Base-by-base conservation (phyloP, 1,139 yeast species). In the Protomyces arabidopsidicola region DNA sequence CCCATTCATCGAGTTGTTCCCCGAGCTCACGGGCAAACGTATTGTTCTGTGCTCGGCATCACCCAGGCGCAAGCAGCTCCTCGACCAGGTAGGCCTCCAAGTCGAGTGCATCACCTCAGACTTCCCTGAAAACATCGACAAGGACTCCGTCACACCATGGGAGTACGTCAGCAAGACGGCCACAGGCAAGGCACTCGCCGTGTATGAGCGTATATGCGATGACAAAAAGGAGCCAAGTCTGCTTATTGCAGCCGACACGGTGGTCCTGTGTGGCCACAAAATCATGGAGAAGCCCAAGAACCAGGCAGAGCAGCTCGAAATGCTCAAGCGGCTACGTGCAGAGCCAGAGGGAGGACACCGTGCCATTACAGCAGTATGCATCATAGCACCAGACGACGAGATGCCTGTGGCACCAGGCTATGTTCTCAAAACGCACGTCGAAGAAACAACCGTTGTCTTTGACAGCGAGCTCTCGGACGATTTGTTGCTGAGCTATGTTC, bases 11-110 rank as follows among this genome's bases (percentile, higher is more conserved):
- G 24, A 69, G 1, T 62, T 70, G 8, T 69, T 68, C 52, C 65
- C 65, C 10, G 57, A 61, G n/a, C 65, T 70, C 16, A 52, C 58
- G 12, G 68, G 65, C 38, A 65, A 66, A 35, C 66, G 76, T 45
- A 77, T 90, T 27, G 77, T 90, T 1, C 78, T 93, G 14, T 97
- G 96, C 0, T 89, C 97, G 1, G 81, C 88, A 1, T 90, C 97
- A 0, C 95, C 95, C 1, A 79, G 97, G 67, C 77, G 98, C 64
- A 75, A 77, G 63, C 88, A 88, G 66, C 86, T 93, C 24, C 72
- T 93, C 45, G 68, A 70, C 54, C 85, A 87, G 70, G 75, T 91
- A 69, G 90, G 90, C 0, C 75, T 91, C 59, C 72, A 84, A 42
- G 74, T 81, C 31, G 74, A 75, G 18, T 77, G 86, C 0, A 71